Base-by-base conservation (phyloP, 257 asterid genomes). In the Solanum piurae region DNA sequence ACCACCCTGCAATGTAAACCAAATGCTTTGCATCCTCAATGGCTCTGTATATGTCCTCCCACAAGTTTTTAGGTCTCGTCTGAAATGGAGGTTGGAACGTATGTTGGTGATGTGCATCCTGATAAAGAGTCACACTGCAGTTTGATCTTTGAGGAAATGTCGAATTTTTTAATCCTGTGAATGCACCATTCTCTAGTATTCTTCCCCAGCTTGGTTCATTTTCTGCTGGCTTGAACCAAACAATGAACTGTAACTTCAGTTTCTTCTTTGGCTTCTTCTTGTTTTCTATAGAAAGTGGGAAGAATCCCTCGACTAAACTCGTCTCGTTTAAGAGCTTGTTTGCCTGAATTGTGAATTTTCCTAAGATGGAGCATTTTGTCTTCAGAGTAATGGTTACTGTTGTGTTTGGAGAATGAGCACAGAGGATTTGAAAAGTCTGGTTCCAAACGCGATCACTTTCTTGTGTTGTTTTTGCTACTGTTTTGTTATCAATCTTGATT, bases 1-100 rank as follows among this genome's bases (percentile, higher is more conserved):
- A 94, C 99, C 98, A 96, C 49, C 98, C 98, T 7, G 93, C 99
- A 79, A 95, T 92, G 88, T 96, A 96, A 82, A 96, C 77, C 93
- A 94, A 92, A 89, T 94, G 97, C 89, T 94, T 96, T 64, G 98
- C 98, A 25, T 93, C 98, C 49, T 93, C 98, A 83, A 96, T 91
- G 88, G 98, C 98, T 83, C 89, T 93, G 60, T 92, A 94, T 2
- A 96, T 85, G 79, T 96, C 99, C 92, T 95, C 99, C 99, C 99
- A 95, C 89, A 96, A 82, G 6, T 89, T 91, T 42, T 93, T 91
- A 3, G 95, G 95, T 3, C 80, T 86, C 31, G 42, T 87, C 16
- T 89, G 90, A 29, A 88, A 89, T 14, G 98, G 98, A 5, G 95
- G 98, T 64, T 82, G 93, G 83, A 95, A 95, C 7, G 89, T 86